Evolutionary conservation across 352 stramenopile species (phyloP).

Genomic region (Globisporangium paddicum): DNA sequence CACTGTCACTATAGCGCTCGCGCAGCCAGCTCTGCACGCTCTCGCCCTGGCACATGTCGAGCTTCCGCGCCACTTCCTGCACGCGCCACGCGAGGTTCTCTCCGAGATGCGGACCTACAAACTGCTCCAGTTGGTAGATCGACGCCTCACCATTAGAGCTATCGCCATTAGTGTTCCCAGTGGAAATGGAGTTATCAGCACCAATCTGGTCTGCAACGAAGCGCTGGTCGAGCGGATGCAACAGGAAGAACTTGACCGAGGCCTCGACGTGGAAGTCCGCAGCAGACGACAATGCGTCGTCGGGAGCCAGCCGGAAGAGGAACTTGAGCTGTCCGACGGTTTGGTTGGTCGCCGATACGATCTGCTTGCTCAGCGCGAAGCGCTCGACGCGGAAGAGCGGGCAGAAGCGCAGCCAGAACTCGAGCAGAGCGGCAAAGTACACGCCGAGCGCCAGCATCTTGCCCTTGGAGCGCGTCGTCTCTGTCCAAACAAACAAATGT

Average conservation of each 20-base stretch:
- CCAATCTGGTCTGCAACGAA: background rate
- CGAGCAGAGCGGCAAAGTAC: constrained; percentile 66
- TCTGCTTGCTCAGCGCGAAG: constrained; percentile 53
- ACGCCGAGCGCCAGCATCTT: constrained; percentile 49
- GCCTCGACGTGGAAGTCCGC: constrained; percentile 66
- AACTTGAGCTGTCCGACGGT: constrained; percentile 78
- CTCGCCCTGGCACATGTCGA: constrained; percentile 50
- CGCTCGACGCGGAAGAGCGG: constrained; percentile 33
- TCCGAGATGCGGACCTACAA: constrained; percentile 63
- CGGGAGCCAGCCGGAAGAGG: constrained; percentile 35
- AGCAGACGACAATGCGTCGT: background rate
- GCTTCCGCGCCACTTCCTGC: constrained; percentile 61
- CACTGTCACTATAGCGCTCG: constrained; percentile 42
- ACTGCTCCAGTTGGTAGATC: constrained; percentile 48
- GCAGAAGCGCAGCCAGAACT: constrained; percentile 65
- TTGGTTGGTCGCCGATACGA: constrained; percentile 52
- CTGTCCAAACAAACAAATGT: constrained; percentile 12
- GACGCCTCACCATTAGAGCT: background rate
- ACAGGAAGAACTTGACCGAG: constrained; percentile 78
- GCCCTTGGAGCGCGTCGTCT: constrained; percentile 24
- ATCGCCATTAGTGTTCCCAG: background rate
- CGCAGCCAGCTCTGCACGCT: constrained; percentile 49
- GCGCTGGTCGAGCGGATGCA: constrained; percentile 29
- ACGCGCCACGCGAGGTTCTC: constrained; percentile 72
- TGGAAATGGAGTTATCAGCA: background rate